phyloP scores from a whole-genome alignment of 495 filamentous ascomycete species.

The Physcia stellaris region DNA sequence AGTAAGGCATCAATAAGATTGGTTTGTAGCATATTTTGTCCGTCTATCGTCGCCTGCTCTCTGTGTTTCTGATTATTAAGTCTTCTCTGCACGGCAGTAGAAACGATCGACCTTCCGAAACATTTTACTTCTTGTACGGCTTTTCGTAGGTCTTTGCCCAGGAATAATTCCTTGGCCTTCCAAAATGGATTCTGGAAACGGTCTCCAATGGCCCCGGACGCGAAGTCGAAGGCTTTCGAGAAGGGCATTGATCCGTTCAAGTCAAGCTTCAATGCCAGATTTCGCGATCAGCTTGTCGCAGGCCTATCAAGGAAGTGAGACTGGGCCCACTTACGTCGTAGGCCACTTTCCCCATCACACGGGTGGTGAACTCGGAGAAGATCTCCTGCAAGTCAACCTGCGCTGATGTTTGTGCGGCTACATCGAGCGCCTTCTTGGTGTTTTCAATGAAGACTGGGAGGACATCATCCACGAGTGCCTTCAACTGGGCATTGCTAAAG shows the following conservation, averaged over 20 bases:
- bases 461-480: constrained; percentile 38
- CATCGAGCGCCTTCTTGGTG: constrained; percentile 23
- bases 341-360: constrained; percentile 46
- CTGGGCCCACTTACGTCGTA: constrained; percentile 31
- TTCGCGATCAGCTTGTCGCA: neutral
- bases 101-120: constrained; percentile 38
- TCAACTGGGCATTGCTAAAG: constrained; percentile 40
- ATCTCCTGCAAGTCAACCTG: constrained; percentile 37
- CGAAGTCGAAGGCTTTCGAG: constrained; percentile 40
- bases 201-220: constrained; percentile 41
- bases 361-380: constrained; percentile 45
- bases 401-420: constrained; percentile 8
- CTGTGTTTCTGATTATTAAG: neutral
- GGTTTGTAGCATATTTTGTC: neutral
- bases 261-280: constrained; percentile 30
- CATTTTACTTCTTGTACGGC: constrained; percentile 31
- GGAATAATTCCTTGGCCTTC: constrained; percentile 37
- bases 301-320: neutral
- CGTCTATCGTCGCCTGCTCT: constrained; percentile 20
- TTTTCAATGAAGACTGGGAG: constrained; percentile 35
- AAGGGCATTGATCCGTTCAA: constrained; percentile 45
- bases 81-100: constrained; percentile 28
- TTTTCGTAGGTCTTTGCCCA: constrained; percentile 30
- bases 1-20: constrained; percentile 43
- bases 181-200: constrained; percentile 50